Conservation (phyloP, 176 grass and related monocot genomes). For the Musa troglodytarum region DNA sequence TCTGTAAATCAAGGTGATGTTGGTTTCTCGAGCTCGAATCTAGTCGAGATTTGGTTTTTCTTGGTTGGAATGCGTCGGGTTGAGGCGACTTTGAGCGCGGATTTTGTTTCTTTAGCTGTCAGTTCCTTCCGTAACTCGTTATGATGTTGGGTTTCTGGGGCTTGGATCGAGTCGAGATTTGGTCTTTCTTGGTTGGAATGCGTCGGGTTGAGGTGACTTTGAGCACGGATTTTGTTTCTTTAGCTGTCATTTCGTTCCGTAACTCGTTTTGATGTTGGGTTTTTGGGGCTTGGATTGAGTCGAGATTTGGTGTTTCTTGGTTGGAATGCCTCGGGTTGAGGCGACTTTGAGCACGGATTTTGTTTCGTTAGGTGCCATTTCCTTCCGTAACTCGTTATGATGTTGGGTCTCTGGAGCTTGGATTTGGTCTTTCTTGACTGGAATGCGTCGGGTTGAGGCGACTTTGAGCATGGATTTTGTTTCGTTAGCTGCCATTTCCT, state of each 20-base stretch:
- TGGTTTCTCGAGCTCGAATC: not conserved
- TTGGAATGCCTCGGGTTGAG: not conserved
- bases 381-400: not conserved
- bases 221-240: not conserved
- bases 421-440: not conserved
- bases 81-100: not conserved
- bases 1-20: not conserved
- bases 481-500: not conserved
- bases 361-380: not conserved
- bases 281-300: not conserved
- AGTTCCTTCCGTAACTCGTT: not conserved
- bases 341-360: not conserved
- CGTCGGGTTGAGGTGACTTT: not conserved
- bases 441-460: not conserved
- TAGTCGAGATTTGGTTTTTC: not conserved
- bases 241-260: not conserved
- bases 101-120: not conserved
- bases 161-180: not conserved
- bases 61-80: not conserved
- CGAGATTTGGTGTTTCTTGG: not conserved
- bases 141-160: not conserved
- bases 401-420: not conserved
- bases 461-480: not conserved
- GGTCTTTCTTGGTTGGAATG: not conserved
- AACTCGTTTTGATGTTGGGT: not conserved